Base-by-base conservation (phyloP, 2,329 filamentous ascomycete genomes). In the Penicillium sp. region DNA sequence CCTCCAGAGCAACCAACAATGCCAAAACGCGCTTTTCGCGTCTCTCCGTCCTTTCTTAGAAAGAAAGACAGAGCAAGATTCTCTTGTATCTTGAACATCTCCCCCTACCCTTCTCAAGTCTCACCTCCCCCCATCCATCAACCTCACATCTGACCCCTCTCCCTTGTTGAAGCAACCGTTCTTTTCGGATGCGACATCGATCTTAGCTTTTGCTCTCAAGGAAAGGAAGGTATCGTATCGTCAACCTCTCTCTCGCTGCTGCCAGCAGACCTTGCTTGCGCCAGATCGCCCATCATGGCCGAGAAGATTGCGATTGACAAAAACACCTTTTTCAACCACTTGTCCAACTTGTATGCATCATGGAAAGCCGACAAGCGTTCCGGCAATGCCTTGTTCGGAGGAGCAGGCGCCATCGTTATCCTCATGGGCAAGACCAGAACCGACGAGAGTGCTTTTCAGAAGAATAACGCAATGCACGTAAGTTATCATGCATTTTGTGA, bases 281-380 rank as follows among this genome's bases (percentile, higher is more conserved):
- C 46, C 51, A 57, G 41, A 46, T 52, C 49, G 27, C 31, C 51
- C 62, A 68, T 44, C 48, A 88, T 88, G 85, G 82, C 82, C 66
- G 85, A 87, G 70, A 90, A 95, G 77, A 96, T 99, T 79, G 90
- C 90, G 79, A 97, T 99, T 81, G 92, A 97, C 81, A 90, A 88
- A 80, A 88, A 89, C 76, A 82, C 87, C 74, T 99, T 99, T 81
- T 92, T 96, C 77, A 92, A 94, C 80, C 92, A 94, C 72, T 84
- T 97, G 65, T 88, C 88, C 65, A 88, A 89, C 71, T 89, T 99
- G 69, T 84, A 92, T 73, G 87, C 89, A 67, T 86, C 91, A 78
- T 99, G 95, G 94, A 97, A 96, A 82, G 87, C 89, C 68, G 93
- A 97, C 82, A 93, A 96, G 81, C 89, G 92, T 71, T 85, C 88